Percentiles rank a stretch among this genome's conserved stretches.
Evolutionary conservation across 108 stramenopile genomes (phyloP).

Genomic region (Hondaea fermentalgiana): DNA sequence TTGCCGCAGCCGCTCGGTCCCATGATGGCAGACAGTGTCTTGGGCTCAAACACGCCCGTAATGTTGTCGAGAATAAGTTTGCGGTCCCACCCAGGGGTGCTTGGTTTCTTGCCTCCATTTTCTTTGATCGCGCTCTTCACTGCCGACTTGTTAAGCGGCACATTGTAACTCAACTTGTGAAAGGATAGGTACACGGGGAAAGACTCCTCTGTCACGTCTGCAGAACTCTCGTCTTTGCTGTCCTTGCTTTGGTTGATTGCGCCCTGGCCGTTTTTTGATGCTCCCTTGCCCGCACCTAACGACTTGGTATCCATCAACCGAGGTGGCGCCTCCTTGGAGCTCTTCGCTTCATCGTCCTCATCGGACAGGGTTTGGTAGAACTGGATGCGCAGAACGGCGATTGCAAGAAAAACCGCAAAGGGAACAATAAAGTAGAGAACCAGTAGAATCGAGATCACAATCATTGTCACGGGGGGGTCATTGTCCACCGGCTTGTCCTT

Average conservation of each 20-base stretch:
- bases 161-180: neutral
- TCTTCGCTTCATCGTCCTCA: neutral
- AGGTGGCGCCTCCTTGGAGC: neutral
- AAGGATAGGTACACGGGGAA: conserved; percentile 15
- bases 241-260: neutral
- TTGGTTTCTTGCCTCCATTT: neutral
- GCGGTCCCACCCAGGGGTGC: neutral
- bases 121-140: neutral
- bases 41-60: conserved; percentile 16
- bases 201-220: too few relatives aligned
- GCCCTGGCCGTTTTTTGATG: neutral
- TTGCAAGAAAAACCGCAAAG: neutral
- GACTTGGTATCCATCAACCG: neutral
- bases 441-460: neutral
- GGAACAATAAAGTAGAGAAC: conserved; percentile 1
- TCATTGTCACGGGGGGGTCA: neutral
- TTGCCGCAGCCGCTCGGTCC: conserved; percentile 32
- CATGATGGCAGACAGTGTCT: conserved; percentile 19
- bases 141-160: neutral
- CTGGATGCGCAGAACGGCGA: neutral
- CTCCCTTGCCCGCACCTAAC: neutral
- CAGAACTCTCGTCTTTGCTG: neutral
- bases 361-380: neutral
- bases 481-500: neutral
- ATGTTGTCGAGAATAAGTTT: conserved; percentile 21